Evolutionary conservation across 768 basidiomycete species (phyloP), one percentile per base, ranked within the genome.

Genomic region (Pluteus cervinus): DNA sequence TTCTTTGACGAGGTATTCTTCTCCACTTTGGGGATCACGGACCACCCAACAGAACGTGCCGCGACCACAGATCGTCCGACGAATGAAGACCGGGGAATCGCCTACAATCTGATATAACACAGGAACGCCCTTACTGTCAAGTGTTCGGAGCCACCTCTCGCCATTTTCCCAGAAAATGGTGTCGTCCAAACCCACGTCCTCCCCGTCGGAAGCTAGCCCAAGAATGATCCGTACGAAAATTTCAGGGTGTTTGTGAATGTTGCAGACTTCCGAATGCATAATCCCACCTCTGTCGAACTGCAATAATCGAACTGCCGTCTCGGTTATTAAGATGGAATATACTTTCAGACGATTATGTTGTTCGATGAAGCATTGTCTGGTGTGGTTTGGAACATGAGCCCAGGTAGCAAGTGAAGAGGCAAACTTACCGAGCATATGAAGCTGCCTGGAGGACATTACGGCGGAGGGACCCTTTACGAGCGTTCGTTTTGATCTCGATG

Each of bases 41-140:
- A 45, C 47, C 2, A 10, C 15, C 55, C 53, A 57, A 17, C 52
- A 53, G 18, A 26, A 29, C 3, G 53, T 55, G 1, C 51, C 55
- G 7, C 52, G 45, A 7, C 51, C 52, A 2, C 39, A 32, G 25
- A 57, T 41, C 12, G 39, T 33, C 4, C 37, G 33, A n/a, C 52
- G 38, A n/a, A 24, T 24, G 39, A 45, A 50, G n/a, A 46, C 4
- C 2, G 45, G 43, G 6, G 25, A 3, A 5, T 14, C 12, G 5
- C 24, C 29, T 15, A 33, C 23, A n/a, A 35, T n/a, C 7, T 24
- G 23, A 24, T 44, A 28, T 20, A 28, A 11, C n/a, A 41, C 40
- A 1, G 31, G 9, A 7, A 16, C 21, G 3, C 16, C 15, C 7
- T 30, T 7, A 9, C 36, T 14, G 25, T 21, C 30, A 28, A 22